These are phyloP conservation scores for Ceratobasidium sp. DNA, from an alignment of 1,284 basidiomycete genomes.

Conservation along the genomic window DNA sequence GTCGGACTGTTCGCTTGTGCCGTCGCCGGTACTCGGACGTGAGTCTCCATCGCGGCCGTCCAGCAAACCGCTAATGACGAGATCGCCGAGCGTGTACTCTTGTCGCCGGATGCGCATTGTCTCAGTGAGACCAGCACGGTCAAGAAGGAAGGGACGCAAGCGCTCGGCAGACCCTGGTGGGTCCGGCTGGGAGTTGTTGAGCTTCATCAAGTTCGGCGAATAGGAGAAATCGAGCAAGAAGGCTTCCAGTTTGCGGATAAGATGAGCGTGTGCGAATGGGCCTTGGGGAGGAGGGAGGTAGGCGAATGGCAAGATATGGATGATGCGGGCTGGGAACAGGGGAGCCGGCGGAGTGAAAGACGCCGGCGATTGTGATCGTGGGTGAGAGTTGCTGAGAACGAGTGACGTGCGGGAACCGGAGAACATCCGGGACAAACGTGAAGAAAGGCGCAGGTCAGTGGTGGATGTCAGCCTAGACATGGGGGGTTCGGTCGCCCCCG, in stretches of 20 bases:
- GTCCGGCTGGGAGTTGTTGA: slow-evolving; percentile 30
- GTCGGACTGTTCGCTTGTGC: slow-evolving; percentile 28
- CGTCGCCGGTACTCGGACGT: slow-evolving; percentile 14
- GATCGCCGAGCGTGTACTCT: slow-evolving; percentile 36
- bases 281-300: slow-evolving; percentile 28
- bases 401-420: slow-evolving; percentile 30
- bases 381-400: slow-evolving; percentile 38
- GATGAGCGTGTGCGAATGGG: slow-evolving; percentile 36
- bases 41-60: slow-evolving; percentile 23
- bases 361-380: slow-evolving; percentile 23
- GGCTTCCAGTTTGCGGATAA: slow-evolving; percentile 39
- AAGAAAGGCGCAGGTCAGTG: slow-evolving; percentile 25
- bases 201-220: slow-evolving; percentile 24
- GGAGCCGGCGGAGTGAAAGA: slow-evolving; percentile 12
- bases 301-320: slow-evolving; percentile 34
- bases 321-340: slow-evolving; percentile 20
- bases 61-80: slow-evolving; percentile 26
- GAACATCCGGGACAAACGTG: slow-evolving; percentile 40
- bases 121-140: slow-evolving; percentile 26
- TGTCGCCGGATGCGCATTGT: slow-evolving; percentile 39
- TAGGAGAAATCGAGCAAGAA: slow-evolving; percentile 42
- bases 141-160: slow-evolving; percentile 31
- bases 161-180: slow-evolving; percentile 20
- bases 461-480: slow-evolving; percentile 30
- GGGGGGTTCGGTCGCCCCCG: slow-evolving; percentile 29